Conservation (phyloP, 2,329 filamentous ascomycete genomes). For the Calcarisporium arbuscula region DNA sequence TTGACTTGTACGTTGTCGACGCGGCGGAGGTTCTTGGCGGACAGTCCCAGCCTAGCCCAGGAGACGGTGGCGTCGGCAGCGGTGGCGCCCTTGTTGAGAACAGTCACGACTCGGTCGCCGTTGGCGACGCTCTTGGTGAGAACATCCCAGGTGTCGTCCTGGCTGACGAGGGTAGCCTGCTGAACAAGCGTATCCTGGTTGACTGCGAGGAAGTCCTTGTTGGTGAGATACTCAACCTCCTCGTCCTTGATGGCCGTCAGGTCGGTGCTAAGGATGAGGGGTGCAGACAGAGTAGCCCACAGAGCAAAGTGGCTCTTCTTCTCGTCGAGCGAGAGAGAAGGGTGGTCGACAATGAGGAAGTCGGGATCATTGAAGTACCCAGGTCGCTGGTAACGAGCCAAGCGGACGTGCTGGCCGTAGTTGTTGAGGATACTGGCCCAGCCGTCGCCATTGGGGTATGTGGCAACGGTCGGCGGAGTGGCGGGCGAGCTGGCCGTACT, state of each 20-base stretch:
- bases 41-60: constrained; percentile 29
- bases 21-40: constrained; percentile 17
- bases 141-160: constrained; percentile 35
- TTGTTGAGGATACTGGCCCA: constrained; percentile 44
- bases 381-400: constrained; percentile 31
- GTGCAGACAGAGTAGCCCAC: constrained; percentile 28
- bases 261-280: constrained; percentile 30
- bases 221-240: constrained; percentile 30
- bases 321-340: constrained; percentile 25
- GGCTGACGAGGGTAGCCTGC: constrained; percentile 41
- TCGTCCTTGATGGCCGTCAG: constrained; percentile 27
- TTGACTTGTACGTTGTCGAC: constrained; percentile 23
- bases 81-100: constrained; percentile 35
- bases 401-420: constrained; percentile 35
- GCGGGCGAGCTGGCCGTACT: constrained; percentile 35
- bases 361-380: constrained; percentile 33
- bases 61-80: constrained; percentile 23
- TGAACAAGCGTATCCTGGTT: constrained; percentile 35
- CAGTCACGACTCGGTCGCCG: constrained; percentile 38
- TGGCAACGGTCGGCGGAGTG: constrained; percentile 36
- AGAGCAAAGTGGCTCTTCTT: constrained; percentile 29
- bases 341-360: constrained; percentile 29
- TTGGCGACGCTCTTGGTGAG: constrained; percentile 39
- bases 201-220: constrained; percentile 33
- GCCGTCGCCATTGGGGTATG: constrained; percentile 32